Base-by-base conservation (phyloP, 768 basidiomycete species). In the Amanita molliuscula region DNA sequence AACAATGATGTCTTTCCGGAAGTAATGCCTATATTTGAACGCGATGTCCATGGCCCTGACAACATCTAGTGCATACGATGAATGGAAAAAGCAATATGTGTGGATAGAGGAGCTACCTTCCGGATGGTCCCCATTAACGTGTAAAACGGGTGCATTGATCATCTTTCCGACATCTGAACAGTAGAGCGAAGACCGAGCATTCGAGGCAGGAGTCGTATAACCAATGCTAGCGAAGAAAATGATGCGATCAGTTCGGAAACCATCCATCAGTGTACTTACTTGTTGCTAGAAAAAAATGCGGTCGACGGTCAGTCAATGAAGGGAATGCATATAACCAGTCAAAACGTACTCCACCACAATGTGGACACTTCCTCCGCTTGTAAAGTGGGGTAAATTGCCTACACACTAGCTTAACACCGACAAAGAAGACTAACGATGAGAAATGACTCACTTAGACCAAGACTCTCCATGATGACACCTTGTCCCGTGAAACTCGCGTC, bases 401-500 rank as follows among this genome's bases (percentile, higher is more conserved):
- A 23, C 11, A 26, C 21, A 10, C 16, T 7, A 9, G 16, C 15
- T 34, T 5, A 1, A 8, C 1, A 16, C 3, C 3, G 15, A 20
- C 31, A 23, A 28, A 18, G n/a, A 37, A 16, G 1, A 13, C 10
- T 20, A 18, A 18, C 8, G 10, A 20, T 18, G 38, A 40, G 21
- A 40, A 21, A 40, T 8, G 11, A 69, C 84, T 45, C 54, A 82
- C 88, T 92, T 48, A 95, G 67, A 4, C 90, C 88, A 28, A 96
- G 71, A 15, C 77, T 74, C 63, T 95, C 93, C 82, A 91, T 93
- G 15, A 93, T 78, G 4, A 95, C 74, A 2, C 93, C 92, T 62
- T 95, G 93, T 0, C 92, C 93, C 0, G 85, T 77, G 60, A 95
- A 94, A 51, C 86, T 89, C 1, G 88, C 91, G 62, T 96, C 93